A percentile compares a stretch with the other conserved stretches of the same genome.
These are phyloP conservation scores for Penicillium sp. DNA, from an alignment of 2,329 filamentous ascomycete genomes.

Conservation along the genomic window DNA sequence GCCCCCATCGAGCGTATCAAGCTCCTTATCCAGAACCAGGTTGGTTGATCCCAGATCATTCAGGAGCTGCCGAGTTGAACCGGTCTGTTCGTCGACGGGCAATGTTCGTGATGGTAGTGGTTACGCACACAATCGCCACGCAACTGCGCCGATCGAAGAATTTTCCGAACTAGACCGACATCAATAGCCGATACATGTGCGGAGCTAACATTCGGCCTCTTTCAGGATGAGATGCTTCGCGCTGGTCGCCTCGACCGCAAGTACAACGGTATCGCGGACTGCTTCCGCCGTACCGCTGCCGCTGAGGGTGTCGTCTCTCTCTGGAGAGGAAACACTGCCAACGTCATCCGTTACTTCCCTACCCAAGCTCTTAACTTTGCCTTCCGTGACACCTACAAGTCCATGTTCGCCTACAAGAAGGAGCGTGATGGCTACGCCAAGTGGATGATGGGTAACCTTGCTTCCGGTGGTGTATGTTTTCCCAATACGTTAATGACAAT, in stretches of 20 bases:
- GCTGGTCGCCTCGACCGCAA: constrained; percentile 96
- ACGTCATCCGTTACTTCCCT: constrained; percentile 99
- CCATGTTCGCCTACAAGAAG: constrained; percentile 99
- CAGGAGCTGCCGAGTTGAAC: not conserved
- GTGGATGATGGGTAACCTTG: constrained; percentile 99
- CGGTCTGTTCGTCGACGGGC: constrained; percentile 1
- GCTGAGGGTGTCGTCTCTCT: constrained; percentile 93
- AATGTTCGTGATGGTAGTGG: not conserved
- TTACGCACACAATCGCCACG: not conserved
- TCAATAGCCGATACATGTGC: not conserved
- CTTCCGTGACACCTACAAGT: constrained; percentile 99
- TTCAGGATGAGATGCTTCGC: constrained; percentile 99
- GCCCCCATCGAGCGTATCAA: constrained; percentile 99
- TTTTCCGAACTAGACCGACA: constrained; percentile 5
- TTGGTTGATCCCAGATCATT: constrained; percentile 56
- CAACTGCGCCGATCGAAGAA: constrained; percentile 15
- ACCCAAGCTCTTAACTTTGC: constrained; percentile 99
- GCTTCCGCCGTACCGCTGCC: constrained; percentile 89
- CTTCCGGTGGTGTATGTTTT: constrained; percentile 93
- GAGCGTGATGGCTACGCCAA: constrained; percentile 96
- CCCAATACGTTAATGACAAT: not conserved
- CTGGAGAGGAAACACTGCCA: constrained; percentile 99
- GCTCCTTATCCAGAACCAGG: constrained; percentile 99
- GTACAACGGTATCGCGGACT: constrained; percentile 92
- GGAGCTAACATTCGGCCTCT: not conserved